A percentile compares a stretch with the other conserved stretches of the same genome.
Conservation (phyloP, 139 green algal genomes). For the Trebouxia sp. region DNA sequence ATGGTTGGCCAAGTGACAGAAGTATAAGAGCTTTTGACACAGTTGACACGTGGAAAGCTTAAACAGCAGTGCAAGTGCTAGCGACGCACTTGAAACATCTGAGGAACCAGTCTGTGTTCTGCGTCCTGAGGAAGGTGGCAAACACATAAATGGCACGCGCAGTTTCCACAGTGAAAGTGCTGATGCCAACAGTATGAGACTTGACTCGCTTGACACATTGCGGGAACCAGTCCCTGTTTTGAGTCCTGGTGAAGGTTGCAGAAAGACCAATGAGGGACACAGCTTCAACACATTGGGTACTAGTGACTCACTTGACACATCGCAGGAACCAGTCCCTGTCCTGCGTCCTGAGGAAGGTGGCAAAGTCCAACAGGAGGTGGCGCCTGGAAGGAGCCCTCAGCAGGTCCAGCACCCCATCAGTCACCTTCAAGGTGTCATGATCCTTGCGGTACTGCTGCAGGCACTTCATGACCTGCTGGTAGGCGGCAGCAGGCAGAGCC, state of each 20-base stretch:
- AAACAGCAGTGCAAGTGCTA: too few relatives aligned
- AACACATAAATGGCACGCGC: not conserved
- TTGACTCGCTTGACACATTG: slow-evolving; percentile 34
- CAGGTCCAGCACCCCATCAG: slow-evolving; percentile 53
- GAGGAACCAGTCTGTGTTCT: too few relatives aligned
- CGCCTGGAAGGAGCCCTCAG: slow-evolving; percentile 45
- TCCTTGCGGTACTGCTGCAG: slow-evolving; percentile 24
- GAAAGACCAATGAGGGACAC: not conserved
- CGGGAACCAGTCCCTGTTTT: too few relatives aligned
- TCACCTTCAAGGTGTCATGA: slow-evolving; percentile 45
- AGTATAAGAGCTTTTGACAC: too few relatives aligned
- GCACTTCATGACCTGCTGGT: slow-evolving; percentile 33
- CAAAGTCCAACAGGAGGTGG: slow-evolving; percentile 55
- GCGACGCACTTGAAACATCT: too few relatives aligned
- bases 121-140: too few relatives aligned
- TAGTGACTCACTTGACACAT: slow-evolving; percentile 32
- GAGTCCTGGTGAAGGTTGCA: too few relatives aligned
- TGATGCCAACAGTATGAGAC: too few relatives aligned
- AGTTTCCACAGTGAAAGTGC: too few relatives aligned
- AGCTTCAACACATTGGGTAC: not conserved
- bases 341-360: slow-evolving; percentile 51
- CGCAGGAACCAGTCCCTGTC: slow-evolving; percentile 50
- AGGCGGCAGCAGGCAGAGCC: slow-evolving; percentile 36
- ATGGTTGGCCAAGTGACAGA: too few relatives aligned
- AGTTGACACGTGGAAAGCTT: too few relatives aligned